A percentile compares a stretch with the other conserved stretches of the same genome.
These are phyloP conservation scores for Claviceps lovelessii DNA, from an alignment of 2,329 filamentous ascomycete species.

Conservation along the genomic window DNA sequence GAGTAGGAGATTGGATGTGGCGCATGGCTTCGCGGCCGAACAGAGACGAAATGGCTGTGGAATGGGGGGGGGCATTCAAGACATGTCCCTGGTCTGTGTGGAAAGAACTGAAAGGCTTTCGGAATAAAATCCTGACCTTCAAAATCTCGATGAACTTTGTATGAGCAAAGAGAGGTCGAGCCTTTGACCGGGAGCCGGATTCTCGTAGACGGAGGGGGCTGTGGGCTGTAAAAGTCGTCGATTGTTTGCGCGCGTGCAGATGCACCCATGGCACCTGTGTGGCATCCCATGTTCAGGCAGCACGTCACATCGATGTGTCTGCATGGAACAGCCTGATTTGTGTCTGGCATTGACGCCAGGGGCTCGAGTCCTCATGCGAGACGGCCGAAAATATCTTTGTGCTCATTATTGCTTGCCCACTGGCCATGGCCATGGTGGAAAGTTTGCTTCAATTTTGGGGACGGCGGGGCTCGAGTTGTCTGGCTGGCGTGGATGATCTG, in stretches of 20 bases:
- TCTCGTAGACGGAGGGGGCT: neutral
- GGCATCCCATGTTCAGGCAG: neutral
- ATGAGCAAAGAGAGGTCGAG: neutral
- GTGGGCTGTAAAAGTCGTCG: neutral
- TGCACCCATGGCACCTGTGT: neutral
- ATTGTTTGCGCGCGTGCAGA: neutral
- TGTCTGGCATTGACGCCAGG: neutral
- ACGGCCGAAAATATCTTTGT: neutral
- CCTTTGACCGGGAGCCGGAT: neutral
- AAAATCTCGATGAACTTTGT: neutral
- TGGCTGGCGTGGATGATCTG: no score
- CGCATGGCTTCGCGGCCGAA: slow-evolving; percentile 4
- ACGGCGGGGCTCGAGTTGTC: neutral
- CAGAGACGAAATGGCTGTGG: slow-evolving; percentile 13
- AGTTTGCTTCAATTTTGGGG: neutral
- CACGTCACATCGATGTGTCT: neutral
- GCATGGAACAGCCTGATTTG: neutral
- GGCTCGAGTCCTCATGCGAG: neutral
- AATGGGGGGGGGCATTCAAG: neutral
- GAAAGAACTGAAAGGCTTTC: neutral
- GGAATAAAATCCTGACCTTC: no score
- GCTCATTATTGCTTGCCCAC: neutral
- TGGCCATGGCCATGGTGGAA: neutral
- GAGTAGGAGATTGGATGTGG: neutral
- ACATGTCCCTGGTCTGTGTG: neutral